phyloP scores from a whole-genome alignment of 2,329 filamentous ascomycete genomes.

The Metarhizium humberi region DNA sequence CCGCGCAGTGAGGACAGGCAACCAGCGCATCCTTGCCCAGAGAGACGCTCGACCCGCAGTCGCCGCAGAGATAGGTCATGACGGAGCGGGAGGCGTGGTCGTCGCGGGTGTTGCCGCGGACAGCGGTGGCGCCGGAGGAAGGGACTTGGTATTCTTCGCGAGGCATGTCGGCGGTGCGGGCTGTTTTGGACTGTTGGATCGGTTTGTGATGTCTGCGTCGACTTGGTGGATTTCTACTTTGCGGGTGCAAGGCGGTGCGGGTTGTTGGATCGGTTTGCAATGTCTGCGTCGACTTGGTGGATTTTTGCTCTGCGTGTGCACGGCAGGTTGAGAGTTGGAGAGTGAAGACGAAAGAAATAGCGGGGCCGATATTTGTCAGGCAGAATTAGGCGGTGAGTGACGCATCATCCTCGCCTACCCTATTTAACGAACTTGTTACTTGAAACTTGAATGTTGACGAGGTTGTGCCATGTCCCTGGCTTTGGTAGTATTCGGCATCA shows the following conservation, averaged over 20 bases:
- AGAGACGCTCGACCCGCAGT: constrained; percentile 32
- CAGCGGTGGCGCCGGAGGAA: constrained; percentile 33
- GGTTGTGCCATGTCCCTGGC: too few species aligned
- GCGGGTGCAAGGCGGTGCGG: too few species aligned
- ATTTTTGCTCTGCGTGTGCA: too few species aligned
- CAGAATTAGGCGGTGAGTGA: constrained; percentile 14
- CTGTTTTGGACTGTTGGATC: neutral
- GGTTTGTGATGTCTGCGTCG: neutral
- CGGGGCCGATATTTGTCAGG: constrained; percentile 11
- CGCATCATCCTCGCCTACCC: too few species aligned
- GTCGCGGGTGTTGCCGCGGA: constrained; percentile 30
- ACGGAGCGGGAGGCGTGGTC: constrained; percentile 27
- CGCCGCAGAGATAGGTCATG: constrained; percentile 33
- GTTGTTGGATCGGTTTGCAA: neutral
- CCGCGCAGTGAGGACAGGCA: constrained; percentile 58
- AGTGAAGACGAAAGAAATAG: constrained; percentile 6
- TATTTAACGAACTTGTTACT: accelerated
- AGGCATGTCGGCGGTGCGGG: constrained; percentile 34
- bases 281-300: too few species aligned
- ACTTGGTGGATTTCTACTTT: neutral
- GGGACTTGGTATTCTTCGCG: constrained; percentile 74
- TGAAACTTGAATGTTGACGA: too few species aligned
- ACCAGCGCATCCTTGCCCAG: constrained; percentile 40
- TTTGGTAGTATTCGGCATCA: too few species aligned
- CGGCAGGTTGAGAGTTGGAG: too few species aligned